Evolutionary conservation across 2,329 filamentous ascomycete species (phyloP).

Genomic region (Colletotrichum abscissum): DNA sequence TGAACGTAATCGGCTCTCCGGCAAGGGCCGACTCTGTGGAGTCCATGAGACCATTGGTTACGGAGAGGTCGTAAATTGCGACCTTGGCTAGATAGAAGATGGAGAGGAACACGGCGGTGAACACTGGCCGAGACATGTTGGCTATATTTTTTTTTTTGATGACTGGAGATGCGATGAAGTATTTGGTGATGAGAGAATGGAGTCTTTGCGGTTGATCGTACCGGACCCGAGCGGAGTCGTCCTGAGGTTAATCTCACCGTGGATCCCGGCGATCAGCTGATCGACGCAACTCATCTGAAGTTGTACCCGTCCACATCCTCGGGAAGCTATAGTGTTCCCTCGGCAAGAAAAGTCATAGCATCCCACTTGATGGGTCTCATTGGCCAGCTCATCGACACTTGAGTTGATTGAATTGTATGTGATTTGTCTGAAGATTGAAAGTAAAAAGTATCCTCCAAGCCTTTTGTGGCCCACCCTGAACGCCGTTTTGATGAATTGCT

Average conservation of each 20-base stretch:
- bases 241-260: background rate
- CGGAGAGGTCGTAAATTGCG: slow-evolving; percentile 20
- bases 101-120: slow-evolving; percentile 3
- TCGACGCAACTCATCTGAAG: background rate
- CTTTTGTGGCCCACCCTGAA: background rate
- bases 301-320: background rate
- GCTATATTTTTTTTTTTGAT: background rate
- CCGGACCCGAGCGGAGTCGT: background rate
- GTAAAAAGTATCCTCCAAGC: background rate
- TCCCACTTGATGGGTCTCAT: background rate
- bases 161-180: background rate
- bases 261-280: background rate
- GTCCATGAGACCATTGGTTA: slow-evolving; percentile 14
- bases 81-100: slow-evolving; percentile 27
- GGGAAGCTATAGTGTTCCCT: background rate
- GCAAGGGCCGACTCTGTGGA: background rate
- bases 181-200: background rate
- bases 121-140: slow-evolving; percentile 13
- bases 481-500: background rate
- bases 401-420: background rate
- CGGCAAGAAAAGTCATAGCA: background rate
- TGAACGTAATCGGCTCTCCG: slow-evolving; percentile 31
- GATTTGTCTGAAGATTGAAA: slow-evolving; percentile 1
- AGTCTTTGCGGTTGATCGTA: background rate
- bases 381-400: background rate